Evolutionary conservation across 352 stramenopile genomes (phyloP).

Genomic region (Thraustochytrium sp.): DNA sequence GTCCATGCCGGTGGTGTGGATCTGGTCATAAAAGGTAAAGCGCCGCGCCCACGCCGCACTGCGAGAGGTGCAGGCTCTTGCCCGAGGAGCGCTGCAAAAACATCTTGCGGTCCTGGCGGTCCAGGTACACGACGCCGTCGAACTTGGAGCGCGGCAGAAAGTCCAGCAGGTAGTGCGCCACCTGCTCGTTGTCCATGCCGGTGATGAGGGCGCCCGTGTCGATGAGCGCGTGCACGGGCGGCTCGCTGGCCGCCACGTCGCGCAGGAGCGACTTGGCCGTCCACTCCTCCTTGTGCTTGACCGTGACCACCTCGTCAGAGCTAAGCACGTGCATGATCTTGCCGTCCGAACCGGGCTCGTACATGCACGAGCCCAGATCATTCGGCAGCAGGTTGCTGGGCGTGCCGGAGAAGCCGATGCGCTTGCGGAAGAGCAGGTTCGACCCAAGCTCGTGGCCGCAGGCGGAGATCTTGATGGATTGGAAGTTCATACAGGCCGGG

Average conservation of each 20-base stretch:
- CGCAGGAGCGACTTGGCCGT: constrained; percentile 42
- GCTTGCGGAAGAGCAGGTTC: constrained; percentile 91
- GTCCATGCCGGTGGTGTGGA: constrained; percentile 83
- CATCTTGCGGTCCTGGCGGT: constrained; percentile 71
- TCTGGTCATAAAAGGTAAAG: constrained; percentile 86
- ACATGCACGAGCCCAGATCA: constrained; percentile 95
- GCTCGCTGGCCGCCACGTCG: constrained; percentile 25
- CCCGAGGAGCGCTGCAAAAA: constrained; percentile 25
- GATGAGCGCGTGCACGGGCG: constrained; percentile 71
- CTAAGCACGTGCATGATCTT: constrained; percentile 96
- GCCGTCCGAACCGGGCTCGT: constrained; percentile 94
- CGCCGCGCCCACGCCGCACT: constrained; percentile 63
- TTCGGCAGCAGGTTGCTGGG: constrained; percentile 97
- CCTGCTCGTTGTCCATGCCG: constrained; percentile 75
- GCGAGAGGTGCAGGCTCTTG: constrained; percentile 30
- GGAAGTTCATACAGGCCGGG: constrained; percentile 95
- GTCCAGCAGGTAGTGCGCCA: constrained; percentile 73
- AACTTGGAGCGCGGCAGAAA: constrained; percentile 64
- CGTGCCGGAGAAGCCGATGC: constrained; percentile 98
- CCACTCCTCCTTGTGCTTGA: constrained; percentile 40
- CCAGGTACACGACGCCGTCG: constrained; percentile 80
- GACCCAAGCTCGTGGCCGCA: constrained; percentile 98
- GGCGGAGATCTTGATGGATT: constrained; percentile 97
- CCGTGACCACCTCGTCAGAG: constrained; percentile 57
- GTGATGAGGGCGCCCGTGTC: constrained; percentile 83